phyloP scores from a whole-genome alignment of 805 yeast genomes.

The Starmera quercuum region DNA sequence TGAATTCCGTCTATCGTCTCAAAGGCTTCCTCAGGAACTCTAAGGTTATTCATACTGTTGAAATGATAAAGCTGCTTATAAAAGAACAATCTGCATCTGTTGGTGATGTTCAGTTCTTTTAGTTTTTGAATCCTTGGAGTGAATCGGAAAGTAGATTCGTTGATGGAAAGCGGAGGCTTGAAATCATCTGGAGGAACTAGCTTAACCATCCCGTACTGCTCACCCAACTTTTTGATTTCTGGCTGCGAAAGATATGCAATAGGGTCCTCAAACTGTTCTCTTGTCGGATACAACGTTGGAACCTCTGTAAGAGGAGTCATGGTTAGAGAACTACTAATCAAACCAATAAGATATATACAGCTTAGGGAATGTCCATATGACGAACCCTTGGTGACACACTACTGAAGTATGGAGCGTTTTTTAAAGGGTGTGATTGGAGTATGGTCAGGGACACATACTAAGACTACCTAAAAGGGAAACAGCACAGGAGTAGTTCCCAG shows the following conservation, averaged over 20 bases:
- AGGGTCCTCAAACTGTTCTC: constrained; percentile 55
- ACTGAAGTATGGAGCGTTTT: no score
- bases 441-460: no score
- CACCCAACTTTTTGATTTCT: constrained; percentile 36
- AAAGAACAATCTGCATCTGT: constrained; percentile 58
- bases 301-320: no score
- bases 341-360: no score
- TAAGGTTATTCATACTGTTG: constrained; percentile 30
- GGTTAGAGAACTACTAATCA: no score
- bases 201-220: constrained; percentile 66
- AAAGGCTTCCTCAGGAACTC: constrained; percentile 7
- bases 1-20: constrained; percentile 7
- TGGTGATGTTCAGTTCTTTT: constrained; percentile 53
- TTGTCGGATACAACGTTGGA: constrained; percentile 53
- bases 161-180: constrained; percentile 46
- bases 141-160: constrained; percentile 47
- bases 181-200: constrained; percentile 51
- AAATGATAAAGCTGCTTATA: constrained; percentile 53
- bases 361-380: no score
- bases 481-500: no score
- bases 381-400: no score
- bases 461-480: no score
- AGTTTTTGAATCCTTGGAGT: constrained; percentile 63
- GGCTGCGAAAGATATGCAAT: constrained; percentile 53
- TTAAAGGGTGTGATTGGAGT: no score